These are phyloP conservation scores for Phytopythium delawarense DNA, from an alignment of 352 stramenopile genomes.

Conservation along the genomic window DNA sequence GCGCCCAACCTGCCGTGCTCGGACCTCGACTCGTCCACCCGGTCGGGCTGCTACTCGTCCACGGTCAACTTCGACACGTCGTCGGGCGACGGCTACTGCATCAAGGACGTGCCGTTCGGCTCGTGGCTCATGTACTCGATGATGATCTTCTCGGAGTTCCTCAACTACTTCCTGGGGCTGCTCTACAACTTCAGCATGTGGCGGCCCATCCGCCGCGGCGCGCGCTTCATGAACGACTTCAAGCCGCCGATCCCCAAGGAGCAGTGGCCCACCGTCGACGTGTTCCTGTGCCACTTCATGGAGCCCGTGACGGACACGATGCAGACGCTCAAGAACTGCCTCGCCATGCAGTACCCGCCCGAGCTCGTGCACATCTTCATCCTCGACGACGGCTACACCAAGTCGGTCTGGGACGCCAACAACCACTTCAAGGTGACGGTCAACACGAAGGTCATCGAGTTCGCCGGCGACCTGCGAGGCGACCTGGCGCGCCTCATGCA, in stretches of 20 bases:
- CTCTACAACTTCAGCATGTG: slow-evolving; percentile 92
- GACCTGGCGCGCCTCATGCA: slow-evolving; percentile 84
- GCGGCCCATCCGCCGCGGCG: slow-evolving; percentile 83
- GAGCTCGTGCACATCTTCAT: slow-evolving; percentile 86
- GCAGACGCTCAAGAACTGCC: slow-evolving; percentile 83
- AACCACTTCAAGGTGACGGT: slow-evolving; percentile 90
- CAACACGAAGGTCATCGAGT: slow-evolving; percentile 89
- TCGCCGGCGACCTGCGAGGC: slow-evolving; percentile 75
- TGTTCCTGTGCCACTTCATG: slow-evolving; percentile 90
- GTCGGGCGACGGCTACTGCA: slow-evolving; percentile 76
- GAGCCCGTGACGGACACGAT: slow-evolving; percentile 84
- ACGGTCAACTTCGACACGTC: slow-evolving; percentile 65
- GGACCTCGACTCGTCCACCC: slow-evolving; percentile 45
- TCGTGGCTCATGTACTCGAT: slow-evolving; percentile 84
- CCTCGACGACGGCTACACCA: slow-evolving; percentile 88
- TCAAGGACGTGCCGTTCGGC: slow-evolving; percentile 52
- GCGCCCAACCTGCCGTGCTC: slow-evolving; percentile 69
- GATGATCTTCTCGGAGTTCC: slow-evolving; percentile 84
- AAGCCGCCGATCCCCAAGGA: slow-evolving; percentile 87
- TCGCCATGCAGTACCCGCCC: slow-evolving; percentile 84
- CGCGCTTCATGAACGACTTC: slow-evolving; percentile 88
- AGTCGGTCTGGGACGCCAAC: slow-evolving; percentile 87
- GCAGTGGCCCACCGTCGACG: slow-evolving; percentile 85
- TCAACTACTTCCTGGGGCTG: slow-evolving; percentile 85
- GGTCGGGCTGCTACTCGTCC: slow-evolving; percentile 51